These are phyloP conservation scores for Ilex aquifolium DNA, from an alignment of 257 asterid genomes.

Conservation along the genomic window DNA sequence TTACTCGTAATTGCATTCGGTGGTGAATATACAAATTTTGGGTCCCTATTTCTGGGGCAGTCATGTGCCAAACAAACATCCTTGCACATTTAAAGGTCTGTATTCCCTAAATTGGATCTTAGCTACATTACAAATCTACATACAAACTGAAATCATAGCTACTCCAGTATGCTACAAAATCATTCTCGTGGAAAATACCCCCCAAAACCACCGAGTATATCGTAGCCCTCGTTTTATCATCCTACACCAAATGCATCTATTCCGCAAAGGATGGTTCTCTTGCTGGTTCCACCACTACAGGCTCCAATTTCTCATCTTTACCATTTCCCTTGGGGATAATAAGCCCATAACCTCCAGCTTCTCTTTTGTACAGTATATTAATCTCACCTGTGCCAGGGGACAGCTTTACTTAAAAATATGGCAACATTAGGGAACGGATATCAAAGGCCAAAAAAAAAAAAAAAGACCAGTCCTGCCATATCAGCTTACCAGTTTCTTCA, in stretches of 20 bases:
- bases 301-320: slow-evolving; percentile 44
- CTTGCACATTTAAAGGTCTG: too few species aligned
- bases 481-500: slow-evolving; percentile 65
- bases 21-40: too few species aligned
- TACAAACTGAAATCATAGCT: too few species aligned
- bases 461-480: not conserved
- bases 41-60: too few species aligned
- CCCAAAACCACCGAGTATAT: too few species aligned
- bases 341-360: slow-evolving; percentile 79
- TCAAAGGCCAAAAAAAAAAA: not conserved
- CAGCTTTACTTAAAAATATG: not conserved
- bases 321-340: slow-evolving; percentile 67
- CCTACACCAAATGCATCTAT: slow-evolving; percentile 7
- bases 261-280: slow-evolving; percentile 21
- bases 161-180: too few species aligned
- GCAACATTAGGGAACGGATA: not conserved
- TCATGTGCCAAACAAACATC: too few species aligned
- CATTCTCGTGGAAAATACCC: too few species aligned
- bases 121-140: too few species aligned
- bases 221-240: too few species aligned
- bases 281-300: slow-evolving; percentile 35
- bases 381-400: slow-evolving; percentile 51
- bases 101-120: too few species aligned
- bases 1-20: too few species aligned
- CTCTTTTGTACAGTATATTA: slow-evolving; percentile 72